phyloP scores from a whole-genome alignment of 1,284 basidiomycete species.

The Schizopora paradoxa region DNA sequence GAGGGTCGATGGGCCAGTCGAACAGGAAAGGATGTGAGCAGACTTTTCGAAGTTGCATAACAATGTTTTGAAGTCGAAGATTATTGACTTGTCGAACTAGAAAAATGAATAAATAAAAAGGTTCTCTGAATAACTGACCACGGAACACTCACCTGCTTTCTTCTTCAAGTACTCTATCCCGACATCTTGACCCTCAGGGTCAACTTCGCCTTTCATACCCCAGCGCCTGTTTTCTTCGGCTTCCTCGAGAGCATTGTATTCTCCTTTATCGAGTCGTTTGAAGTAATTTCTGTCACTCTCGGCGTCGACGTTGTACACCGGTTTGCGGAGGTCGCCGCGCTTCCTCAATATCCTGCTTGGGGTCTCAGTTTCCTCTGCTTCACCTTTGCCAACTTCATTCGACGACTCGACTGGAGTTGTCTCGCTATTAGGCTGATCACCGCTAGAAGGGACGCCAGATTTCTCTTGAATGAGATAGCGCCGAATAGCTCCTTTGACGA shows the following conservation, averaged over 20 bases:
- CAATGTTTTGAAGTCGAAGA: slow-evolving; percentile 86
- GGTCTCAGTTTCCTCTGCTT: slow-evolving; percentile 27
- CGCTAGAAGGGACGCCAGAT: slow-evolving; percentile 23
- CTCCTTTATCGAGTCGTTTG: slow-evolving; percentile 34
- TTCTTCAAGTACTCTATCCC: slow-evolving; percentile 52
- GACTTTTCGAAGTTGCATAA: slow-evolving; percentile 94
- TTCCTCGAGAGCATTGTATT: slow-evolving; percentile 18
- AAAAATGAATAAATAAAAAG: slow-evolving; percentile 6
- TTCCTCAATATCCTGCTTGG: slow-evolving; percentile 27
- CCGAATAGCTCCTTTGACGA: slow-evolving; percentile 64
- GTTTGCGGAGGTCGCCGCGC: slow-evolving; percentile 33
- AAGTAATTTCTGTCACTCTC: slow-evolving; percentile 67
- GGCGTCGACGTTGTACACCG: slow-evolving; percentile 49
- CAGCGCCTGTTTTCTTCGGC: slow-evolving; percentile 27
- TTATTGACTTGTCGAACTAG: slow-evolving; percentile 82
- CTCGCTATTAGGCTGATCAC: slow-evolving; percentile 24
- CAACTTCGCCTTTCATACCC: slow-evolving; percentile 36
- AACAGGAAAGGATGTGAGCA: slow-evolving; percentile 94
- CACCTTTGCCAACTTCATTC: slow-evolving; percentile 29
- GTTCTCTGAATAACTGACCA: slow-evolving; percentile 6
- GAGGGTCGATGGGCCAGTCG: slow-evolving; percentile 76
- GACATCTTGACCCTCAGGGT: slow-evolving; percentile 38
- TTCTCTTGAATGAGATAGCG: slow-evolving; percentile 53
- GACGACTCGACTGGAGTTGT: slow-evolving; percentile 23
- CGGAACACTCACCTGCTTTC: slow-evolving; percentile 49